Evolutionary conservation across 2,329 filamentous ascomycete species (phyloP).

Genomic region (Didymella pomorum): DNA sequence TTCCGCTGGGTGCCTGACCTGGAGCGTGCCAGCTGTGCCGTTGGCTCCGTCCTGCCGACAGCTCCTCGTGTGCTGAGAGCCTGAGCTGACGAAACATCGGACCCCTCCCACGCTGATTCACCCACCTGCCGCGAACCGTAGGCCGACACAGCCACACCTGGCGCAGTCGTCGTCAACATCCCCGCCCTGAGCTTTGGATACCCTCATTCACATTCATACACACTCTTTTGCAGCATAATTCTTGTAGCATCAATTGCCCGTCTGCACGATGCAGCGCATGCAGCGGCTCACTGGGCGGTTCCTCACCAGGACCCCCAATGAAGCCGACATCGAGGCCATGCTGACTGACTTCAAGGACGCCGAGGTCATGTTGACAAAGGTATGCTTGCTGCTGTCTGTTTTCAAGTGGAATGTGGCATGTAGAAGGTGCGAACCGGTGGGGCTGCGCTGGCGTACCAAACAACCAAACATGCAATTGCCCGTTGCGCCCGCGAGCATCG

Average conservation of each 20-base stretch:
- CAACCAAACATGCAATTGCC: not conserved
- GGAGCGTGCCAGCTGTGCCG: conserved; percentile 19
- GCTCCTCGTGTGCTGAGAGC: conserved; percentile 6
- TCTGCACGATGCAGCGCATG: conserved; percentile 70
- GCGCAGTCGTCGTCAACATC: conserved; percentile 17
- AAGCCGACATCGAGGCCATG: conserved; percentile 76
- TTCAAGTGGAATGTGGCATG: conserved; percentile 14
- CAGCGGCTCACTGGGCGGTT: conserved; percentile 78
- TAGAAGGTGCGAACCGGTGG: not conserved
- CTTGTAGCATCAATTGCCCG: conserved; percentile 19
- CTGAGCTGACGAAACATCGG: conserved; percentile 12
- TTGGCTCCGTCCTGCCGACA: conserved; percentile 2
- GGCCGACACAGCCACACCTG: conserved; percentile 30
- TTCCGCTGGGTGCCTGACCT: conserved; percentile 11
- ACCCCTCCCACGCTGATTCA: conserved; percentile 23
- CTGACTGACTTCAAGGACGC: conserved; percentile 83
- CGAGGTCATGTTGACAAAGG: conserved; percentile 76
- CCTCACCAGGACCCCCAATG: conserved; percentile 74
- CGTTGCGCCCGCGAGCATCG: not conserved
- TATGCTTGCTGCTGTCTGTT: conserved; percentile 50
- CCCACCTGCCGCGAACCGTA: conserved; percentile 28
- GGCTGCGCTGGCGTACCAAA: not conserved
- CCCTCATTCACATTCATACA: not conserved
- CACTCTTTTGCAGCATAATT: not conserved
- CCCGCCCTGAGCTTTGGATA: conserved; percentile 1